phyloP scores from a whole-genome alignment of 2,329 filamentous ascomycete genomes.

The Zelopaecilomyces penicillatus region DNA sequence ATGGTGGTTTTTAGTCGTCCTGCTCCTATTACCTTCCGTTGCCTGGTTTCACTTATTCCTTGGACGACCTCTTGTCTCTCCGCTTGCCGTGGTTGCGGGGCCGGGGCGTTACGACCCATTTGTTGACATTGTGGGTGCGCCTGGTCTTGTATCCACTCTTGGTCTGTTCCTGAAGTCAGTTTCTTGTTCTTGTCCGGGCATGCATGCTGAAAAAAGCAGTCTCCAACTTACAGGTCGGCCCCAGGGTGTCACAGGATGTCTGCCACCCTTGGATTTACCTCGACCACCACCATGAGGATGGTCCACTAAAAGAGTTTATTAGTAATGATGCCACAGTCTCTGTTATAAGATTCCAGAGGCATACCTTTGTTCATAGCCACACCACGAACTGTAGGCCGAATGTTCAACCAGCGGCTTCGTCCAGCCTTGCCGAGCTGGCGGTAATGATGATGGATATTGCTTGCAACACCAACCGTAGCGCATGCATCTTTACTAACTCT shows the following conservation, averaged over 20 bases:
- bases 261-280: slow-evolving; percentile 98
- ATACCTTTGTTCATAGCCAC: slow-evolving; percentile 93
- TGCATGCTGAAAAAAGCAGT: no score
- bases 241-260: slow-evolving; percentile 92
- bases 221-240: slow-evolving; percentile 70
- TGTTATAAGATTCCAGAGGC: not conserved
- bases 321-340: not conserved
- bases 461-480: slow-evolving; percentile 87
- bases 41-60: slow-evolving; percentile 11
- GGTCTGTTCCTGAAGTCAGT: slow-evolving; percentile 36
- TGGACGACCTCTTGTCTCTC: slow-evolving; percentile 50
- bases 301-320: slow-evolving; percentile 50
- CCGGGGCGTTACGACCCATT: slow-evolving; percentile 76
- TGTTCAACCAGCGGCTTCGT: slow-evolving; percentile 86
- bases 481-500: slow-evolving; percentile 87
- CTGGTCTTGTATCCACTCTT: slow-evolving; percentile 91
- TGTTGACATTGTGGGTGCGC: slow-evolving; percentile 81
- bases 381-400: slow-evolving; percentile 91
- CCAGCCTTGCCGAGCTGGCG: slow-evolving; percentile 90
- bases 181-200: not conserved
- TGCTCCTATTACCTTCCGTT: slow-evolving; percentile 2
- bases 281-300: slow-evolving; percentile 98
- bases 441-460: slow-evolving; percentile 88
- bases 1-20: slow-evolving; percentile 4
- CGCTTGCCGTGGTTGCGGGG: slow-evolving; percentile 88